Evolutionary conservation across 2,329 filamentous ascomycete species (phyloP), one percentile per base, ranked within the genome.

Genomic region (Chalara sp.): DNA sequence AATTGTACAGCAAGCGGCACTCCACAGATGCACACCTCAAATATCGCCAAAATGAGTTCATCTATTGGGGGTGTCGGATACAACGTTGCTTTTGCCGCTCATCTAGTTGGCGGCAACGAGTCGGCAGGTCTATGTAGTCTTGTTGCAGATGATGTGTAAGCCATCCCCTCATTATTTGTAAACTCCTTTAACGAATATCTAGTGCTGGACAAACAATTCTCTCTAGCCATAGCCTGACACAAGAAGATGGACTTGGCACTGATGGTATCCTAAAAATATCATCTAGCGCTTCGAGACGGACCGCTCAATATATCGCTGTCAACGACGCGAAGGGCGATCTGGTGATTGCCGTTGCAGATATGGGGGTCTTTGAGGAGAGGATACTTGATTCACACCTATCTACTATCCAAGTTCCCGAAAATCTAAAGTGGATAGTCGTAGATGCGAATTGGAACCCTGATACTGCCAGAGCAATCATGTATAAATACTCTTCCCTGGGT

Each of bases 301-400:
- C 92, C 2, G 89, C 91, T 1, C 90, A 96, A 66, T 97, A 97
- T 65, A 80, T 97, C 3, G 87, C 92, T 12, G 75, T 97, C 57
- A 99, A 97, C 65, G 87, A 95, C 63, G 74, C 75, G 1, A 81
- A 85, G 53, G 95, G 90, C 67, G 86, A 91, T 56, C 79, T 99
- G 2, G 77, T 91, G n/a, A 70, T 96, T 56, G 92, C 90, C 44
- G 95, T 96, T 89, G 91, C 92, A 5, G 93, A 97, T 65, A 96
- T 97, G 90, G 63, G 71, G 33, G 68, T 74, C 46, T 72, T 76
- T 43, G 40, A 28, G n/a, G 29, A 32, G 35, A 13, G 6, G n/a
- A 5, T 28, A 8, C 28, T 31, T 12, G 29, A 28, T 43, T 7
- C 6, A 10, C 12, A 47, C 13, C 3, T 41, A 21, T 33, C 39